Base-by-base conservation (phyloP, 2,329 filamentous ascomycete species). In the Fusarium veterinarium region DNA sequence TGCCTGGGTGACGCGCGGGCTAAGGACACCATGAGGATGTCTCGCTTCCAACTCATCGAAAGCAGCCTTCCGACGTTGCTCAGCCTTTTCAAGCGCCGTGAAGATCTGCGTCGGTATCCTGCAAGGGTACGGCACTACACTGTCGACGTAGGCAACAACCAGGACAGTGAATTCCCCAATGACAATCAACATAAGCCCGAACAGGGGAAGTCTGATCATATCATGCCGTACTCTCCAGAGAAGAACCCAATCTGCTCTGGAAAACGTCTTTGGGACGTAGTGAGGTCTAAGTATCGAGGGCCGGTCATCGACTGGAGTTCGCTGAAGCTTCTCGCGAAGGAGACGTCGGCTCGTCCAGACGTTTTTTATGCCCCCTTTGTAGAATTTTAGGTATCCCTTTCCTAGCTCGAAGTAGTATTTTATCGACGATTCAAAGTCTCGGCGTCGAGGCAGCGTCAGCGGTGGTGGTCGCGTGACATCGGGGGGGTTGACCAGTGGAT, bases 111-210 rank as follows among this genome's bases (percentile, higher is more conserved):
- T 84, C 1, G 95, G 95, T 65, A 98, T 92, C 16, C 94, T 89
- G 81, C 95, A 98, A 0, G 94, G 92, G 75, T 90, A 90, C 0
- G 95, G 95, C 31, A 97, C 92, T 28, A 94, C 84, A 41, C 84
- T 84, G 25, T 91, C 90, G 31, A 97, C 84, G 37, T 90, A 88
- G 11, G 95, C 84, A 3, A 97, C 92, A 10, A 97, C 82, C 10
- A 98, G 79, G 0, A 95, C 94, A 3, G 95, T 93, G 83, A 97
- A 92, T 82, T 98, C 95, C 31, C 95, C 95, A 79, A 93, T 93
- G 20, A 97, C 71, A 2, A 95, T 77, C 11, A 97, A 86, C 55
- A 98, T 84, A 6, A 97, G 69, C 0, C 85, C 91, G 79, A 99
- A 98, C 3, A 93, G 81, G 0, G 95, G 94, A 58, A 98, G 85